Evolutionary conservation across 768 basidiomycete genomes (phyloP).

Genomic region (Kwoniella bestiolae): DNA sequence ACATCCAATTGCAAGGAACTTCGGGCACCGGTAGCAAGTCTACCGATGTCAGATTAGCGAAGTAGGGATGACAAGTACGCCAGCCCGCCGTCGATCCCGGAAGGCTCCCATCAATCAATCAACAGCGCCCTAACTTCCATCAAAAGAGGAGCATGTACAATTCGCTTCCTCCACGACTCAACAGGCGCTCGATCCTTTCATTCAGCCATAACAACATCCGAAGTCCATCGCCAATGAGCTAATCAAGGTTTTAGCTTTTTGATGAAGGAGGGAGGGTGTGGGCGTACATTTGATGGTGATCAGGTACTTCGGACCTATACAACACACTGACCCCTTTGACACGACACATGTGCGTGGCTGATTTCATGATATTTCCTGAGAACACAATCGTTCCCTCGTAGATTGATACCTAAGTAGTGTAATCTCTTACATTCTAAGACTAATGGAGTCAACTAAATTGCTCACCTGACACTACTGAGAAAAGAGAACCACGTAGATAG

Average conservation of each 20-base stretch:
- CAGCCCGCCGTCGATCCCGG: not conserved
- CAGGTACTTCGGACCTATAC: not conserved
- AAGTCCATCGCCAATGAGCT: not conserved
- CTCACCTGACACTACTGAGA: too few species aligned
- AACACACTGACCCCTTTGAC: not conserved
- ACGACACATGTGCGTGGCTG: not conserved
- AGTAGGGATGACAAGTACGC: not conserved
- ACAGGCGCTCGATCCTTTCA: not conserved
- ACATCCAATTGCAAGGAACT: too few species aligned
- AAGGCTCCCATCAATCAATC: not conserved
- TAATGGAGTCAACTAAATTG: too few species aligned
- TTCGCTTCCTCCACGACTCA: not conserved
- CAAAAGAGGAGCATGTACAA: not conserved
- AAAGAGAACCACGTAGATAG: too few species aligned
- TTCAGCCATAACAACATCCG: not conserved
- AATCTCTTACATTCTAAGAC: too few species aligned
- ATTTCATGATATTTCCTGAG: not conserved
- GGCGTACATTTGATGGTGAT: not conserved
- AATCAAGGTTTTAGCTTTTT: not conserved
- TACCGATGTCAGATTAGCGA: not conserved
- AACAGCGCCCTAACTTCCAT: not conserved
- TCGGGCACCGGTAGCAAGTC: too few species aligned
- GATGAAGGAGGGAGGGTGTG: too few species aligned
- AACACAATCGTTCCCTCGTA: too few species aligned
- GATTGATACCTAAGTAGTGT: too few species aligned